These are phyloP conservation scores for Fusarium irregulare DNA, from an alignment of 2,329 filamentous ascomycete genomes.

Conservation along the genomic window DNA sequence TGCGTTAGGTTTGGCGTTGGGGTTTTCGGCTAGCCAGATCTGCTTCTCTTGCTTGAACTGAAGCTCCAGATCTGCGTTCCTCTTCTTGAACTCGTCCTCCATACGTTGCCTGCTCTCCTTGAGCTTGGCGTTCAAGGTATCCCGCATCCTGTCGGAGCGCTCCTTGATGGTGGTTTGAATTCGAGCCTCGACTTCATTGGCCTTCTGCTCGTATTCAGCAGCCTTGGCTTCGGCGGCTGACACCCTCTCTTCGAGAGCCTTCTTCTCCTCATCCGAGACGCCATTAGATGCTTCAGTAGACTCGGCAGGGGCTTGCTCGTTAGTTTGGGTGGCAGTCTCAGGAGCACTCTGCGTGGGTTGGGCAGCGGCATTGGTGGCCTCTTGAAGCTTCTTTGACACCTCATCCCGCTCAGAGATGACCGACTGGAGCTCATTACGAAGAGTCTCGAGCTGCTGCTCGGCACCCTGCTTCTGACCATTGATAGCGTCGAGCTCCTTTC, in stretches of 20 bases:
- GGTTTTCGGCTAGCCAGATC: slow-evolving; percentile 69
- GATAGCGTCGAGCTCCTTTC: slow-evolving; percentile 73
- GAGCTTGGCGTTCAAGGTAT: slow-evolving; percentile 75
- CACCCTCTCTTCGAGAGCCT: slow-evolving; percentile 71
- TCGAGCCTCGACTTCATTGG: slow-evolving; percentile 71
- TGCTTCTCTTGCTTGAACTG: slow-evolving; percentile 72
- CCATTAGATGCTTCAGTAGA: slow-evolving; percentile 21
- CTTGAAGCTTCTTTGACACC: slow-evolving; percentile 58
- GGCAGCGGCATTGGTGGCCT: slow-evolving; percentile 38
- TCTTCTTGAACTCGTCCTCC: slow-evolving; percentile 65
- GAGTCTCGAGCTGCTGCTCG: slow-evolving; percentile 69
- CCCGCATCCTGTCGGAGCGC: slow-evolving; percentile 76
- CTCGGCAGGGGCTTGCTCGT: slow-evolving; percentile 30
- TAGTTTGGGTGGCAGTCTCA: slow-evolving; percentile 54
- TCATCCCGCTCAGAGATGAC: slow-evolving; percentile 73
- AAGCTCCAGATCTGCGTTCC: slow-evolving; percentile 64
- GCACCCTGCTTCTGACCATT: slow-evolving; percentile 75
- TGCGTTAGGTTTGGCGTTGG: slow-evolving; percentile 43
- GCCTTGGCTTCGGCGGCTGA: slow-evolving; percentile 70
- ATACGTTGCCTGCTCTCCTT: slow-evolving; percentile 69
- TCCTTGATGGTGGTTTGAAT: slow-evolving; percentile 71
- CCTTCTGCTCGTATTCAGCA: slow-evolving; percentile 72
- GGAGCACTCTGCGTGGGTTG: slow-evolving; percentile 55
- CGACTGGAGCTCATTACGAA: slow-evolving; percentile 69
- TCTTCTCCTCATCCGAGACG: slow-evolving; percentile 68